phyloP scores from a whole-genome alignment of 345 rosid species.

The Rhodomyrtus tomentosa region DNA sequence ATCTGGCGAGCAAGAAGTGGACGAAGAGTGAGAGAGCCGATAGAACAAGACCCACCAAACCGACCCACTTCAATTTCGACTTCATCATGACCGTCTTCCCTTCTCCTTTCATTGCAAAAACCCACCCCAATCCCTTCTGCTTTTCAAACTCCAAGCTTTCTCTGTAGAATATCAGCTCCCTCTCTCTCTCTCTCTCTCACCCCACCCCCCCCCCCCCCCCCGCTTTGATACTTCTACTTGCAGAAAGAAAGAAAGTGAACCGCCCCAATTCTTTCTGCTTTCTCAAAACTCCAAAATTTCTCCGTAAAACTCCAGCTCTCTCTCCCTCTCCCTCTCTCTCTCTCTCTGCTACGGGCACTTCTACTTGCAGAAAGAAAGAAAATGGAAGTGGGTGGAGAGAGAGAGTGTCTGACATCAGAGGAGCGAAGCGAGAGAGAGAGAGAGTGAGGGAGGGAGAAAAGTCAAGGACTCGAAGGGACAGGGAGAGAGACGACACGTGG shows the following conservation, averaged over 20 bases:
- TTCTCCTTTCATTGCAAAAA: conserved; percentile 44
- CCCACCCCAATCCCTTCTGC: background rate
- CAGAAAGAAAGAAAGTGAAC: background rate
- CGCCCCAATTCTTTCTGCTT: background rate
- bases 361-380: background rate
- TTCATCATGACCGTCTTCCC: conserved; percentile 53
- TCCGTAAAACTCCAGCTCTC: background rate
- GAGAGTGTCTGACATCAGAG: background rate
- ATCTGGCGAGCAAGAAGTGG: conserved; percentile 81
- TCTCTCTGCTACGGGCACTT: background rate
- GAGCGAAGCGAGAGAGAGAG: background rate
- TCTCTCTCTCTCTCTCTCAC: background rate
- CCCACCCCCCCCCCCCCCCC: too few species aligned
- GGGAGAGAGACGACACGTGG: background rate
- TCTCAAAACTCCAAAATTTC: background rate
- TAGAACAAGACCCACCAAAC: conserved; percentile 58
- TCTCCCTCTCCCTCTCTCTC: background rate
- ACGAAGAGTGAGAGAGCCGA: conserved; percentile 65
- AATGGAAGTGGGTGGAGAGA: background rate
- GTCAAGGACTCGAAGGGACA: background rate
- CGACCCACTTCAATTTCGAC: conserved; percentile 92
- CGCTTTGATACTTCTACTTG: background rate
- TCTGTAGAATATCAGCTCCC: background rate
- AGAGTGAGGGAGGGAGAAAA: background rate
- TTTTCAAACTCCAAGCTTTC: background rate